phyloP scores from a whole-genome alignment of 2,329 filamentous ascomycete species.

The Mycocentrospora acerina region DNA sequence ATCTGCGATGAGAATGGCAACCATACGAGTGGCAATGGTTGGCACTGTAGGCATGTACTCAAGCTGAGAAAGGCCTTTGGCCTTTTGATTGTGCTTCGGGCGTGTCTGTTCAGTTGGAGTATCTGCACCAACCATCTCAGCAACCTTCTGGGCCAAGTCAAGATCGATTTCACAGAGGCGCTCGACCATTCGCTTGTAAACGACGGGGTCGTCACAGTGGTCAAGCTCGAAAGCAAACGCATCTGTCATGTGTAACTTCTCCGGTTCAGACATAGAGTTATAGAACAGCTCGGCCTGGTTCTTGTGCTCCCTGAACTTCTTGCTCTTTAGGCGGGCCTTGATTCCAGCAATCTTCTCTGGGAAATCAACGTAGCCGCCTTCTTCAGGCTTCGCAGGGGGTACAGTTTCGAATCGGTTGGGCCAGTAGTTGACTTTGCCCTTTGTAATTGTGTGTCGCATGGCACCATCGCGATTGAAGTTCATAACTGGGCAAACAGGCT shows the following conservation, averaged over 20 bases:
- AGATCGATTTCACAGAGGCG: constrained; percentile 74
- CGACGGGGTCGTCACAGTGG: constrained; percentile 76
- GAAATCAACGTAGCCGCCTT: constrained; percentile 71
- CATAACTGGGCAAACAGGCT: constrained; percentile 72
- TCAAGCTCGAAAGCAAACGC: constrained; percentile 73
- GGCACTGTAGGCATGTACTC: constrained; percentile 65
- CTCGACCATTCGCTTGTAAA: constrained; percentile 70
- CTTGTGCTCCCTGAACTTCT: constrained; percentile 77
- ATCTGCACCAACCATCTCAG: constrained; percentile 67
- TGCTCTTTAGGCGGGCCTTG: constrained; percentile 67
- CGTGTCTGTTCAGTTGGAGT: constrained; percentile 56
- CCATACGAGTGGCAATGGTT: constrained; percentile 69
- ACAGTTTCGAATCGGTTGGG: constrained; percentile 68
- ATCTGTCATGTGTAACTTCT: constrained; percentile 63
- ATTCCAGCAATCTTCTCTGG: constrained; percentile 66
- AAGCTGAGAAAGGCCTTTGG: constrained; percentile 68
- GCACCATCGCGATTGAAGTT: constrained; percentile 76
- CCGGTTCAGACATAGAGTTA: constrained; percentile 69
- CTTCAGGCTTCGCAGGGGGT: constrained; percentile 60
- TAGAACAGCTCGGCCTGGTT: constrained; percentile 81
- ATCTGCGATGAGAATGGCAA: constrained; percentile 76
- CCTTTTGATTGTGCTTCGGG: constrained; percentile 66
- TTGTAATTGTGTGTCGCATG: constrained; percentile 71
- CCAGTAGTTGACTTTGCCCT: constrained; percentile 77
- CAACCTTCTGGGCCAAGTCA: constrained; percentile 66